Conservation (phyloP, 2,329 filamentous ascomycete genomes). For the Esteya vermicola region DNA sequence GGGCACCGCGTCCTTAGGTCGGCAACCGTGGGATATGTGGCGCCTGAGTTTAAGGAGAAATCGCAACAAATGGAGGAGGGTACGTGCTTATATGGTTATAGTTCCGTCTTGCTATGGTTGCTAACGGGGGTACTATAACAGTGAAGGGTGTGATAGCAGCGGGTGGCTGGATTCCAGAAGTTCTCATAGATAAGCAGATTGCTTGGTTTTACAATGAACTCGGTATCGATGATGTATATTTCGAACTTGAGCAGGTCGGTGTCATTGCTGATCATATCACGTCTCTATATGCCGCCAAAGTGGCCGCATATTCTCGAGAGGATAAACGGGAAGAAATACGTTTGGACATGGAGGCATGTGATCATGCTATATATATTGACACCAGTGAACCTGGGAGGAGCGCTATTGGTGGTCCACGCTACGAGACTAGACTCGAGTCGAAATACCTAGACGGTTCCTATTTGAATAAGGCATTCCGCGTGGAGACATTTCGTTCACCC, state of each 20-base stretch:
- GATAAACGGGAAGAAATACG: slow-evolving; percentile 92
- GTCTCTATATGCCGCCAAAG: slow-evolving; percentile 91
- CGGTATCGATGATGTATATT: slow-evolving; percentile 95
- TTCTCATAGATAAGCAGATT: slow-evolving; percentile 74
- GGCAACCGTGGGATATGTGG: slow-evolving; percentile 85
- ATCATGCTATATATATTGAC: slow-evolving; percentile 97
- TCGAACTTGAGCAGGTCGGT: slow-evolving; percentile 73
- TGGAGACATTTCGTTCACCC: slow-evolving; percentile 92
- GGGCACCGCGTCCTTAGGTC: slow-evolving; percentile 68
- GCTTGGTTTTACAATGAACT: slow-evolving; percentile 97
- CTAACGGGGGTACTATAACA: slow-evolving; percentile 16
- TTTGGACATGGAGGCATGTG: slow-evolving; percentile 83
- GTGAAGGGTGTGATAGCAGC: slow-evolving; percentile 70
- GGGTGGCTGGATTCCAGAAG: slow-evolving; percentile 72
- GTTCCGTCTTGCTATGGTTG: neutral
- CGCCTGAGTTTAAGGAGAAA: slow-evolving; percentile 88
- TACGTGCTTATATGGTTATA: slow-evolving; percentile 26
- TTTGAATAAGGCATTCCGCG: slow-evolving; percentile 64
- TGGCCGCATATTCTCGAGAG: slow-evolving; percentile 82
- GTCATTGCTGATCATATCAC: slow-evolving; percentile 91
- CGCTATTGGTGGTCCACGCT: slow-evolving; percentile 65
- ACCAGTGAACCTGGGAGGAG: slow-evolving; percentile 82
- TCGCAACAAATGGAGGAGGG: slow-evolving; percentile 74
- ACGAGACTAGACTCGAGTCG: slow-evolving; percentile 83
- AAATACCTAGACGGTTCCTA: slow-evolving; percentile 84